phyloP scores from a whole-genome alignment of 495 filamentous ascomycete species.

The Xylona heveae region DNA sequence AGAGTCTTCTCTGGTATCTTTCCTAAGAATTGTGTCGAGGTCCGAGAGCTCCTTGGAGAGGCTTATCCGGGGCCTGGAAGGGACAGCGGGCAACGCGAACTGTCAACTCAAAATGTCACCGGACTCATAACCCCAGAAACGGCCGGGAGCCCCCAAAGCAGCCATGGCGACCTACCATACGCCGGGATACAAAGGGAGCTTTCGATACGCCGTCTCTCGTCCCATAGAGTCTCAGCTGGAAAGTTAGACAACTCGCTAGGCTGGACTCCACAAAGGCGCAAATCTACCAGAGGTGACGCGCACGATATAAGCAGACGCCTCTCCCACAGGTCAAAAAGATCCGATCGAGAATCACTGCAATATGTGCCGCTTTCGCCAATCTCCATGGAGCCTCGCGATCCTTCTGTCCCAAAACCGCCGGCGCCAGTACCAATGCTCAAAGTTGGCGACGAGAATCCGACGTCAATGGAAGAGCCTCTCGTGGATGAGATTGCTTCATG shows the following conservation, averaged over 20 bases:
- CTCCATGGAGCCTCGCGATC: conserved; percentile 23
- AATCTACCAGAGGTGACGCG: too few relatives aligned
- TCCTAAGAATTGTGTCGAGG: conserved; percentile 76
- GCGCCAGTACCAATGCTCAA: conserved; percentile 95
- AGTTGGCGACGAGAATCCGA: conserved; percentile 88
- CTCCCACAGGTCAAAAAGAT: conserved; percentile 9
- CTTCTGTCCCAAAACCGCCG: conserved; percentile 49
- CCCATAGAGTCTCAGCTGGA: too few relatives aligned
- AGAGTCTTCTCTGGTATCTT: conserved; percentile 96
- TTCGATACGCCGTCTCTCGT: too few relatives aligned
- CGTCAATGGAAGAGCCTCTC: conserved; percentile 76
- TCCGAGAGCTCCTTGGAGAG: conserved; percentile 25
- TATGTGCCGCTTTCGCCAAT: conserved; percentile 10
- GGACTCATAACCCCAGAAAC: too few relatives aligned
- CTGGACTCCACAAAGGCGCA: too few relatives aligned
- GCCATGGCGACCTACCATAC: too few relatives aligned
- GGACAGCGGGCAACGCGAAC: conserved; percentile 10
- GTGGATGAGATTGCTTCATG: conserved; percentile 96
- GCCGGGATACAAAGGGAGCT: too few relatives aligned
- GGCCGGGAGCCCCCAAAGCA: too few relatives aligned
- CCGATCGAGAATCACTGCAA: too few relatives aligned
- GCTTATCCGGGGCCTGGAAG: conserved; percentile 3
- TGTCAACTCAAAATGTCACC: too few relatives aligned
- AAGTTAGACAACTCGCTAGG: too few relatives aligned
- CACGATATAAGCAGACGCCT: conserved; percentile 7